Evolutionary conservation across 2,329 filamentous ascomycete species (phyloP).

Genomic region (Elsinoe perseae): DNA sequence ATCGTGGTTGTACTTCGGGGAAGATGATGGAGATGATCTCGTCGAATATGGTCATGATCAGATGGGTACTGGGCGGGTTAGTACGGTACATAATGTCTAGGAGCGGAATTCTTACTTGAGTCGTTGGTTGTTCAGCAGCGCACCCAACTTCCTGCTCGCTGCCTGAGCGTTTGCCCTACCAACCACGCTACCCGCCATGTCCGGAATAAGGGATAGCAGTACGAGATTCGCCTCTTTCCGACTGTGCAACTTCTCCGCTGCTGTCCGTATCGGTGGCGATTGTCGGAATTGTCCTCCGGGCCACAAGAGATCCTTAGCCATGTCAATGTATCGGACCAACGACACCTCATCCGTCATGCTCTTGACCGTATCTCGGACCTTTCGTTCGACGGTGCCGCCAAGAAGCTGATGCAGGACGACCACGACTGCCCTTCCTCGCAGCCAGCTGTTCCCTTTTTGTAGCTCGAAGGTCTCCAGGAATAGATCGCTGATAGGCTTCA

Average conservation of each 20-base stretch:
- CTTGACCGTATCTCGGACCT: conserved; percentile 78
- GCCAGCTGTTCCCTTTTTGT: conserved; percentile 93
- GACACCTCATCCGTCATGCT: conserved; percentile 68
- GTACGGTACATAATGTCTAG: not conserved
- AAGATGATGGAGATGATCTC: conserved; percentile 42
- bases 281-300: conserved; percentile 55
- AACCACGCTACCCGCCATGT: conserved; percentile 87
- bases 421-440: conserved; percentile 88
- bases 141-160: conserved; percentile 80
- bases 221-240: conserved; percentile 82
- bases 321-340: conserved; percentile 64
- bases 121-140: conserved; percentile 80
- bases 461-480: conserved; percentile 94
- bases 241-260: conserved; percentile 68
- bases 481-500: conserved; percentile 96
- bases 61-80: conserved; percentile 35
- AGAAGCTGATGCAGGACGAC: conserved; percentile 93
- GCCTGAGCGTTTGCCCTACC: conserved; percentile 85
- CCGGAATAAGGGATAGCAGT: conserved; percentile 80
- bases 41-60: conserved; percentile 44
- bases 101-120: conserved; percentile 62
- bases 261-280: conserved; percentile 50
- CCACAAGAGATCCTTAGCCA: conserved; percentile 75
- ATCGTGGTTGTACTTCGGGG: conserved; percentile 24
- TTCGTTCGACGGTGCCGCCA: conserved; percentile 91